A percentile compares a stretch with the other conserved stretches of the same genome.
Evolutionary conservation across 1,284 basidiomycete species (phyloP).

Genomic region (Somion occarium): DNA sequence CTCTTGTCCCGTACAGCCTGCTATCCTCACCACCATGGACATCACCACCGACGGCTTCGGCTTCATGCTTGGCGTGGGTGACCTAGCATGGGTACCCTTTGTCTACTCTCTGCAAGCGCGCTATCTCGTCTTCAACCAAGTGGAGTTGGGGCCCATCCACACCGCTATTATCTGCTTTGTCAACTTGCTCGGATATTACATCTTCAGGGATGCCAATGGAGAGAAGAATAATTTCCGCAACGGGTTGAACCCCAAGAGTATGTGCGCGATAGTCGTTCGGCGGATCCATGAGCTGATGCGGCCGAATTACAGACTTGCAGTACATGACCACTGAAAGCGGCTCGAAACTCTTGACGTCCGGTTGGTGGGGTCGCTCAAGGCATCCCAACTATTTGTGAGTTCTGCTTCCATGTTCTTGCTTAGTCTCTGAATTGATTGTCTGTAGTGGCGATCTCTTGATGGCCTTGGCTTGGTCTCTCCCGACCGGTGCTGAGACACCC

Average conservation of each 20-base stretch:
- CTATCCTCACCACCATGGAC: conserved; percentile 95
- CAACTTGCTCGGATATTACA: conserved; percentile 82
- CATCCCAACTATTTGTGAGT: conserved; percentile 92
- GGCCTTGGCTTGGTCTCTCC: conserved; percentile 92
- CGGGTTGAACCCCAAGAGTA: conserved; percentile 90
- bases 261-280: conserved; percentile 14
- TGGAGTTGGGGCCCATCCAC: conserved; percentile 70
- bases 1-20: conserved; percentile 42
- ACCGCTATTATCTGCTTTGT: conserved; percentile 61
- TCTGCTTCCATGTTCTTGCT: not conserved
- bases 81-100: conserved; percentile 95
- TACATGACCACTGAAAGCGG: conserved; percentile 86
- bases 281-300: conserved; percentile 1
- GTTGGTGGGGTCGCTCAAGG: conserved; percentile 95
- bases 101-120: conserved; percentile 92
- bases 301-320: conserved; percentile 53
- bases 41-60: conserved; percentile 98
- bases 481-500: conserved; percentile 88
- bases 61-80: conserved; percentile 96
- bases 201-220: conserved; percentile 86
- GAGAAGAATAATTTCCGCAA: conserved; percentile 97
- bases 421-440: conserved; percentile 6
- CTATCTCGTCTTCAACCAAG: conserved; percentile 85
- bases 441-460: conserved; percentile 81
- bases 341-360: conserved; percentile 87